Evolutionary conservation across 768 basidiomycete genomes (phyloP).

Genomic region (Chalciporus piperatus): DNA sequence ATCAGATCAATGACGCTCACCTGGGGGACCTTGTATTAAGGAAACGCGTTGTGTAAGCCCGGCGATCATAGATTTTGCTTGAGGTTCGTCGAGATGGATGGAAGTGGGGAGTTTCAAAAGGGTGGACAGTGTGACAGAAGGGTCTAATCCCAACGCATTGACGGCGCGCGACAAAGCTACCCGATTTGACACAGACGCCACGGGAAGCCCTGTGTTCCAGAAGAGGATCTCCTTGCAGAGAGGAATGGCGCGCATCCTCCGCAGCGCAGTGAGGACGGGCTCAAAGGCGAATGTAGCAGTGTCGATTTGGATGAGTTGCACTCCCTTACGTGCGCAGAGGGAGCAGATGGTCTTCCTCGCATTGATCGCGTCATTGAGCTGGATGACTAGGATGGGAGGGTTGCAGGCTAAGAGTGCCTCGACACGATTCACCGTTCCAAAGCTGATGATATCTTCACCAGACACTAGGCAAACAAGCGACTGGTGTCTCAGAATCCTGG

Average conservation of each 20-base stretch:
- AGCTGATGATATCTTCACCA: slow-evolving; percentile 47
- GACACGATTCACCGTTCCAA: slow-evolving; percentile 53
- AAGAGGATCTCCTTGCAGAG: slow-evolving; percentile 50
- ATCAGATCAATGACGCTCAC: too few species aligned
- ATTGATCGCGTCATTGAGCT: slow-evolving; percentile 45
- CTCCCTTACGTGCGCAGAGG: slow-evolving; percentile 31
- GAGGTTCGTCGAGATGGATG: slow-evolving; percentile 50
- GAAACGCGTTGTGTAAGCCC: slow-evolving; percentile 55
- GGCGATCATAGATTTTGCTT: slow-evolving; percentile 42
- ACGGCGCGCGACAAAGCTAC: slow-evolving; percentile 21
- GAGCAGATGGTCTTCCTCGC: slow-evolving; percentile 36
- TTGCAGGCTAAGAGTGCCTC: slow-evolving; percentile 46
- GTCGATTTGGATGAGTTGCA: slow-evolving; percentile 54
- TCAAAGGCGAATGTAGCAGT: slow-evolving; percentile 60
- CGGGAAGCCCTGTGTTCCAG: slow-evolving; percentile 39
- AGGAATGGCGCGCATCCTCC: slow-evolving; percentile 42
- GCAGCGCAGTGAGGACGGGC: slow-evolving; percentile 54
- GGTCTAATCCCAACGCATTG: slow-evolving; percentile 25
- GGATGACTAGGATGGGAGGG: slow-evolving; percentile 51
- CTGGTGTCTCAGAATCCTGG: slow-evolving; percentile 48
- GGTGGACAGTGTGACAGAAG: slow-evolving; percentile 35
- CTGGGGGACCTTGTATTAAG: slow-evolving; percentile 63
- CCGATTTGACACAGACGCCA: neutral
- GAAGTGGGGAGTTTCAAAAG: slow-evolving; percentile 35
- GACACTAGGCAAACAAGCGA: slow-evolving; percentile 53